phyloP scores from a whole-genome alignment of 208 protist species.

The Trypanosoma congolense region DNA sequence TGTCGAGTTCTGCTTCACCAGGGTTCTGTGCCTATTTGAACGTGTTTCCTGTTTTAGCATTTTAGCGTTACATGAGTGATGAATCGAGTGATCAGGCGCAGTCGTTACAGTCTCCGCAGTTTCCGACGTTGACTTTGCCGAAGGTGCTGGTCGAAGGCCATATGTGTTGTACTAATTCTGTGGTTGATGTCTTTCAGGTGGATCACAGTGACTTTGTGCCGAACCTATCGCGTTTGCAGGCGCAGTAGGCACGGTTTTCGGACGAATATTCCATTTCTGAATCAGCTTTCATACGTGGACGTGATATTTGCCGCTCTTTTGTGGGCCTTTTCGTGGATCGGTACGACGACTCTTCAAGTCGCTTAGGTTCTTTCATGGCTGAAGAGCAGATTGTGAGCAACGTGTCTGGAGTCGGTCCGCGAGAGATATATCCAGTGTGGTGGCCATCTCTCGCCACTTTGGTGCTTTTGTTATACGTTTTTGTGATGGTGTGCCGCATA shows the following conservation, averaged over 20 bases:
- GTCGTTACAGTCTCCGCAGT: neutral
- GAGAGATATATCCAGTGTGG: neutral
- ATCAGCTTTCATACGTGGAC: neutral
- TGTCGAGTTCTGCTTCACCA: neutral
- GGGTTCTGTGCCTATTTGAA: neutral
- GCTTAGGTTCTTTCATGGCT: too few species aligned
- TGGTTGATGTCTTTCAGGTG: conserved; percentile 55
- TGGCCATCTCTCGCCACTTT: neutral
- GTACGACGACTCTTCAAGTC: too few species aligned
- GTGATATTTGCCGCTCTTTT: neutral
- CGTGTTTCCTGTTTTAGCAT: neutral
- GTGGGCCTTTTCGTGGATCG: neutral
- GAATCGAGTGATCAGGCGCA: neutral
- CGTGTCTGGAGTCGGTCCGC: neutral
- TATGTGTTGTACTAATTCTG: conserved; percentile 47
- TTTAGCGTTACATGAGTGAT: neutral
- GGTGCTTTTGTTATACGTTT: conserved; percentile 16
- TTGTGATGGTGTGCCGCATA: conserved; percentile 35
- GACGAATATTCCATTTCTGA: neutral
- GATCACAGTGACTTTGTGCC: conserved; percentile 76
- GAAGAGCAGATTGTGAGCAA: too few species aligned
- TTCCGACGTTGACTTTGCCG: neutral
- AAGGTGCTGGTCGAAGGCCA: conserved; percentile 42
- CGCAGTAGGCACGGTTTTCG: neutral
- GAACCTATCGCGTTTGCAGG: conserved; percentile 52